A percentile compares a stretch with the other conserved stretches of the same genome.
Evolutionary conservation across 306 rosid genomes (phyloP).

Genomic region (Corylus avellana): DNA sequence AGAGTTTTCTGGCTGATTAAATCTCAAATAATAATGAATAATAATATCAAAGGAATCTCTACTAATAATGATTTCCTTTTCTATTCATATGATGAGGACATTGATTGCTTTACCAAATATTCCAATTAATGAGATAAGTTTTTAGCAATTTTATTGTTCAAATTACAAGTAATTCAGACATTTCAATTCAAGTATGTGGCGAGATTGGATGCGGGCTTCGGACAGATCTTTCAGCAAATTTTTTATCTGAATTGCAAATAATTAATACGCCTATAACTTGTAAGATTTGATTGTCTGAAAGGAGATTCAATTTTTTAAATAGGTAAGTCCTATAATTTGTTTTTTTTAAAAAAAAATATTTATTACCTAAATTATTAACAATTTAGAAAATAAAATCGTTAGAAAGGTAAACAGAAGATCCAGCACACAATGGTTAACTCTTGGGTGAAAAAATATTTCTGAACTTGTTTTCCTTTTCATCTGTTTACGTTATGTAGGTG

Average conservation of each 20-base stretch:
- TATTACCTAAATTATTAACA: too few relatives aligned
- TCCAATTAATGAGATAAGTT: not conserved
- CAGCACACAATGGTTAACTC: not conserved
- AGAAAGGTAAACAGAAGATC: not conserved
- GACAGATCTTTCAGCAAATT: too few relatives aligned
- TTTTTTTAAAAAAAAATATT: too few relatives aligned
- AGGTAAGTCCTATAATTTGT: too few relatives aligned
- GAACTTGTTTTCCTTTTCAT: not conserved
- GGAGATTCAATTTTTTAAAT: too few relatives aligned
- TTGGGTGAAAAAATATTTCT: not conserved
- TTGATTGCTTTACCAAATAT: not conserved
- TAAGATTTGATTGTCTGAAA: too few relatives aligned
- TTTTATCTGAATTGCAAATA: too few relatives aligned
- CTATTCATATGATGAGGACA: constrained; percentile 8
- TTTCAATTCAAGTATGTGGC: not conserved
- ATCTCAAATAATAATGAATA: not conserved
- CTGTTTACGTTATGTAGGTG: not conserved
- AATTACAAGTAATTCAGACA: too few relatives aligned
- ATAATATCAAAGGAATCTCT: not conserved
- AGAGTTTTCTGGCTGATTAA: not conserved
- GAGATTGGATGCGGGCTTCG: not conserved
- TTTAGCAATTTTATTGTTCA: too few relatives aligned
- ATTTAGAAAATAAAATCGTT: too few relatives aligned
- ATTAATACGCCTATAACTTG: too few relatives aligned
- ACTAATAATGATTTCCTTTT: not conserved